phyloP scores from a whole-genome alignment of 352 stramenopile species.

The Phytophthora pisi region DNA sequence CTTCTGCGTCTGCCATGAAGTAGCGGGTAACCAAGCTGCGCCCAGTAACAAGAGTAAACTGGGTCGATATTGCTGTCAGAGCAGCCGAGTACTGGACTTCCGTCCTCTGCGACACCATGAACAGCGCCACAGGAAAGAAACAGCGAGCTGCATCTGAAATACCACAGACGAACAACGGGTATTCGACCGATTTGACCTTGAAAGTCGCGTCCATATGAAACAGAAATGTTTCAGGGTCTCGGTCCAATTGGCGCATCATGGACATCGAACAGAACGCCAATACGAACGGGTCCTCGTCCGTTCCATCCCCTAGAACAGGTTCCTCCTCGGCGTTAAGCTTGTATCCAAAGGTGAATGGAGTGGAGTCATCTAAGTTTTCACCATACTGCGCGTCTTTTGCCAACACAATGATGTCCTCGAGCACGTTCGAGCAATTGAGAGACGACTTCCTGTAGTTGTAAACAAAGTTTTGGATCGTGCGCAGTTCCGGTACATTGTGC shows the following conservation, averaged over 20 bases:
- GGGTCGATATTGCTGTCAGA: no score
- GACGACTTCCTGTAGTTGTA: slow-evolving; percentile 1
- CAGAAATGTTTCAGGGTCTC: neutral
- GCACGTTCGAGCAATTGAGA: neutral
- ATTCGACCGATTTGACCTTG: no score
- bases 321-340: neutral
- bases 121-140: no score
- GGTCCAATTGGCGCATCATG: neutral
- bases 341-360: neutral
- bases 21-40: no score
- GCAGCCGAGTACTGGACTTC: no score
- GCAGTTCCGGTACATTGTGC: neutral
- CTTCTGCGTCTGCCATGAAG: no score
- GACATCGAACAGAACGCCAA: neutral
- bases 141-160: no score
- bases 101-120: no score
- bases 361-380: neutral
- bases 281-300: slow-evolving; percentile 1
- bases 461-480: slow-evolving; percentile 2
- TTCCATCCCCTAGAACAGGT: neutral
- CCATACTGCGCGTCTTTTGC: neutral
- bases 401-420: neutral
- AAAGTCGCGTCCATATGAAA: slow-evolving; percentile 1
- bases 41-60: no score
- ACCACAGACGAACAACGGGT: no score